Conservation (phyloP, 140 eudicot species). For the Anethum foeniculum region DNA sequence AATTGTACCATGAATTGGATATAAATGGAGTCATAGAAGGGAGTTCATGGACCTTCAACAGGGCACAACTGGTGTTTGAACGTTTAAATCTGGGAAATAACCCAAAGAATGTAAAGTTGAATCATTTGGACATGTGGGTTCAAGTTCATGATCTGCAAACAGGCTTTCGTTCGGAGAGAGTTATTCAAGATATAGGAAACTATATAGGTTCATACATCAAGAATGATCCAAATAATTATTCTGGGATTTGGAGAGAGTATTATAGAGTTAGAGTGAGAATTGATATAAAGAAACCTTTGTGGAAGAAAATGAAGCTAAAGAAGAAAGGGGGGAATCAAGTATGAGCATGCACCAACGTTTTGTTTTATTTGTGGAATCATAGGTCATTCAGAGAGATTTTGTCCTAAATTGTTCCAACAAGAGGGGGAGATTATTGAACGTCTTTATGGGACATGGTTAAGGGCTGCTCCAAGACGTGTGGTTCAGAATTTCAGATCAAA, state of each 20-base stretch:
- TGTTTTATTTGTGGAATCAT: background rate
- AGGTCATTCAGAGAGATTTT: background rate
- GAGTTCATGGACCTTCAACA: background rate
- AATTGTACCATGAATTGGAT: background rate
- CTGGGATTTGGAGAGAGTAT: background rate
- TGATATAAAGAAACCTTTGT: background rate
- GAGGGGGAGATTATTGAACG: background rate
- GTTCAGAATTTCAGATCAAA: no score
- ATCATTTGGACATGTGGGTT: background rate
- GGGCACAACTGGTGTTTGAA: background rate
- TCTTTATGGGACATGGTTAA: background rate
- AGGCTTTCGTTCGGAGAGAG: background rate
- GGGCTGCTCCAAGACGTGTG: background rate
- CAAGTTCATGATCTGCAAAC: background rate
- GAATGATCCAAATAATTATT: background rate
- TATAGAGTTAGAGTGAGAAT: background rate
- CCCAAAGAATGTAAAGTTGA: accelerated
- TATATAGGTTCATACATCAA: background rate
- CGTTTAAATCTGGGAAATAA: background rate
- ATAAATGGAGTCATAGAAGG: background rate
- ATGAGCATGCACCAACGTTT: background rate
- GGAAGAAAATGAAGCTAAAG: background rate
- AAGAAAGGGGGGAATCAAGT: background rate
- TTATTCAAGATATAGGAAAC: background rate
- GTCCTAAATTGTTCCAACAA: background rate